Evolutionary conservation across 164 flowering plant genomes (phyloP).

Genomic region (Magnolia kwangsiensis): DNA sequence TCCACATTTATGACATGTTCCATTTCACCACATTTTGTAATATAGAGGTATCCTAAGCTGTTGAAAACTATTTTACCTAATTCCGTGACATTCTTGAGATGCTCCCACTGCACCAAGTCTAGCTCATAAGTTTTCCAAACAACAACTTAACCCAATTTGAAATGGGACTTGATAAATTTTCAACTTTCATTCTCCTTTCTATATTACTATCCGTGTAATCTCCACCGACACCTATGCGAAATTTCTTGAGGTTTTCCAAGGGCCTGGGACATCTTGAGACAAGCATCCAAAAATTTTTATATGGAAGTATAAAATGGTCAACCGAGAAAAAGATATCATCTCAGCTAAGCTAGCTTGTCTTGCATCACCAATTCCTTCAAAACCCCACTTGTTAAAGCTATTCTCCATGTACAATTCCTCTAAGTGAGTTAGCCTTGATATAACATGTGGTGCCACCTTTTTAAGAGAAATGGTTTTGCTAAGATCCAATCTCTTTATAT

Average conservation of each 20-base stretch:
- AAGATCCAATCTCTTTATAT: constrained; percentile 9
- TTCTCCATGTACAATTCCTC: constrained; percentile 5
- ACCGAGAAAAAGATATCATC: not conserved
- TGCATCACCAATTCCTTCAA: not conserved
- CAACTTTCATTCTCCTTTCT: not conserved
- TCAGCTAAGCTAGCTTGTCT: constrained; percentile 5
- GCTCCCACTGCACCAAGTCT: not conserved
- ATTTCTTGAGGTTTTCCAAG: constrained; percentile 8
- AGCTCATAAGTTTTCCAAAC: constrained; percentile 2
- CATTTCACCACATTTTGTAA: not conserved
- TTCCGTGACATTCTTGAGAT: not conserved
- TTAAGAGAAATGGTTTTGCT: not conserved
- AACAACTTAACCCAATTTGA: not conserved
- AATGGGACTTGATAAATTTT: not conserved
- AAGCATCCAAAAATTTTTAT: not conserved
- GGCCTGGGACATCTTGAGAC: not conserved
- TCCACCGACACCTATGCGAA: not conserved
- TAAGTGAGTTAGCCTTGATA: not conserved
- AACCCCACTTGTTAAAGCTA: not conserved
- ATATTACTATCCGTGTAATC: not conserved
- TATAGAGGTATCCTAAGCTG: not conserved
- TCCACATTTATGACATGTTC: not conserved
- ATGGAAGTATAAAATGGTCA: constrained; percentile 1
- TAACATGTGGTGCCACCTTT: not conserved
- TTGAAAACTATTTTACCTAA: not conserved